Conservation (phyloP, 768 basidiomycete genomes). For the Terana coerulea region DNA sequence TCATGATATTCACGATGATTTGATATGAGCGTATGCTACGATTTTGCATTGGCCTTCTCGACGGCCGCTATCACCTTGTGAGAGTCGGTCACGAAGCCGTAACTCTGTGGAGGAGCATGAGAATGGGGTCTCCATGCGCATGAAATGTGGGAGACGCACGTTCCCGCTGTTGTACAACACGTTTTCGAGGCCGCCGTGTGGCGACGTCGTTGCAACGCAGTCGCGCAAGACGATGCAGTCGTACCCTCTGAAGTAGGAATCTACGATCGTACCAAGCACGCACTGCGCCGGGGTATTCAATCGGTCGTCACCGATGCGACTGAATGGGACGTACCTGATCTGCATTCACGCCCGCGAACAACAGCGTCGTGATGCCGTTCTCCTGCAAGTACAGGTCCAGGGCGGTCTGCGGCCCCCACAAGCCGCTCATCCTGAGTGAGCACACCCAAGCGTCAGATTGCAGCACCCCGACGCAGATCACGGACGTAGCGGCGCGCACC, state of each 20-base stretch:
- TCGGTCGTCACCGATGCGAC: not conserved
- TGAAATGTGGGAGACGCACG: conserved; percentile 33
- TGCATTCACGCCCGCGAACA: conserved; percentile 65
- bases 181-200: conserved; percentile 51
- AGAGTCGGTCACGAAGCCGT: conserved; percentile 47
- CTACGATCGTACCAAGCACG: conserved; percentile 59
- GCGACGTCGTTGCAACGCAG: conserved; percentile 60
- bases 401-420: conserved; percentile 63
- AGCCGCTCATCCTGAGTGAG: conserved; percentile 50
- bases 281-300: too few species aligned
- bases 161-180: conserved; percentile 54
- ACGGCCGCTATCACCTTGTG: conserved; percentile 22
- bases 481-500: conserved; percentile 30
- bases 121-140: not conserved
- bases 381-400: conserved; percentile 61
- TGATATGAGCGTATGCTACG: not conserved
- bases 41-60: not conserved
- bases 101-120: conserved; percentile 32
- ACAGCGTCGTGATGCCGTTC: conserved; percentile 55
- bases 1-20: not conserved
- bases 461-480: not conserved
- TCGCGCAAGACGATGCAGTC: conserved; percentile 58
- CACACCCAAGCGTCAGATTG: not conserved
- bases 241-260: conserved; percentile 63
- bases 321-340: conserved; percentile 44